A percentile compares a stretch with the other conserved stretches of the same genome.
These are phyloP conservation scores for Apostasia shenzhenica DNA, from an alignment of 106 monocot genomes.

Conservation along the genomic window DNA sequence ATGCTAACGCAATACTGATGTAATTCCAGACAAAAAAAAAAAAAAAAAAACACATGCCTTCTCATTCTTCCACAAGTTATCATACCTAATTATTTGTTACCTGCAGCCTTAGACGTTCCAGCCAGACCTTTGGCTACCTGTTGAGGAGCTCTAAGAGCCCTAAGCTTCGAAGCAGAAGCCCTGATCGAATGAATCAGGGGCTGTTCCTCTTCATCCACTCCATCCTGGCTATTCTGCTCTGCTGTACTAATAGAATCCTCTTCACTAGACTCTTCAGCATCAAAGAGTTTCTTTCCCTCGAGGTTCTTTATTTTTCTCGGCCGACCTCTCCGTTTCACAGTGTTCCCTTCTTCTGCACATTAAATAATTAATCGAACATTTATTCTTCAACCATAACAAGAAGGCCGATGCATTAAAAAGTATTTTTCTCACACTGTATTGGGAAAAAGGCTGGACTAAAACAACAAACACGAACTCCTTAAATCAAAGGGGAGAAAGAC, in stretches of 20 bases:
- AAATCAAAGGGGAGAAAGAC: background rate
- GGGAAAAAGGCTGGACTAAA: no score
- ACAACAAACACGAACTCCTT: background rate
- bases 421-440: background rate
- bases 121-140: constrained; percentile 28
- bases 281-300: constrained; percentile 80
- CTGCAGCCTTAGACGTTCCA: constrained; percentile 35
- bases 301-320: constrained; percentile 64
- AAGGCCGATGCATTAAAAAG: background rate
- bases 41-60: no score
- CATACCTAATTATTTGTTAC: constrained; percentile 12
- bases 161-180: constrained; percentile 67
- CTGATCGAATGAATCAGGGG: constrained; percentile 60
- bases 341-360: constrained; percentile 48
- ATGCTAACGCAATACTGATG: no score
- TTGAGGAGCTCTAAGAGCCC: constrained; percentile 41
- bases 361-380: no score
- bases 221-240: constrained; percentile 46
- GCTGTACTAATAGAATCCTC: constrained; percentile 78
- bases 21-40: no score
- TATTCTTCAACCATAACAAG: background rate
- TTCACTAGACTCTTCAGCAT: constrained; percentile 58
- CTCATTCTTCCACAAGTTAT: no score
- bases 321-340: constrained; percentile 67
- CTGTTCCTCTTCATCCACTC: constrained; percentile 60